Evolutionary conservation across 1,284 basidiomycete species (phyloP), one percentile per base, ranked within the genome.

Genomic region (Tremellales sp.): DNA sequence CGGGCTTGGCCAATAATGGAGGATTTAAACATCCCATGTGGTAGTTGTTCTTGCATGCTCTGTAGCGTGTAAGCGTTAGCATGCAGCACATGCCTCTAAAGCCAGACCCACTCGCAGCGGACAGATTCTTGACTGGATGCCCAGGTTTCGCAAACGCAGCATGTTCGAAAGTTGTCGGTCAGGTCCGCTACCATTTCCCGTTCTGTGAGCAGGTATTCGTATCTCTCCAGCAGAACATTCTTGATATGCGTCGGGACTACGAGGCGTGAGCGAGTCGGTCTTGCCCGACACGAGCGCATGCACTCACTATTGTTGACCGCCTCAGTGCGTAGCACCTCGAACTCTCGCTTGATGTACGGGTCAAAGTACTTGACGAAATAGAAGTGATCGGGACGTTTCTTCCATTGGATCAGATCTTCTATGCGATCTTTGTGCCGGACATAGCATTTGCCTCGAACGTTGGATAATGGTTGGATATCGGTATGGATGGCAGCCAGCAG

Each of bases 341-440:
- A 97, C 75, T 96, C 94, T 72, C 91, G 89, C 77, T 96, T 93
- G 74, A 97, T 89, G 76, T 97, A 97, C 40, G 93, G 89, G 76
- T 98, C 94, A 72, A 92, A 97, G 50, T 94, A 80, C 61, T 88
- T 85, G 61, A 84, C 84, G 77, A 91, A 97, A 79, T 92, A 96
- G 77, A 97, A 97, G 62, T 89, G 84, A 73, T 97, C 92, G 12
- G 91, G 89, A 43, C 85, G 82, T 74, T 87, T 89, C 78, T 93
- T 96, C 91, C 91, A 97, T n/a, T 86, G 86, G 62, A 86, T 81
- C 46, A 97, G 77, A 76, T 96, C 89, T 44, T 88, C 84, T 62
- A 97, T 93, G 75, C 91, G 88, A 79, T 96, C 90, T 67, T 89
- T 82, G 75, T 97, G 93, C 46, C 87, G 82, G 61, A 97, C 92